A percentile compares a stretch with the other conserved stretches of the same genome.
Evolutionary conservation across 192 early-diverging fungal species (phyloP).

Genomic region (Podila clonocystis): DNA sequence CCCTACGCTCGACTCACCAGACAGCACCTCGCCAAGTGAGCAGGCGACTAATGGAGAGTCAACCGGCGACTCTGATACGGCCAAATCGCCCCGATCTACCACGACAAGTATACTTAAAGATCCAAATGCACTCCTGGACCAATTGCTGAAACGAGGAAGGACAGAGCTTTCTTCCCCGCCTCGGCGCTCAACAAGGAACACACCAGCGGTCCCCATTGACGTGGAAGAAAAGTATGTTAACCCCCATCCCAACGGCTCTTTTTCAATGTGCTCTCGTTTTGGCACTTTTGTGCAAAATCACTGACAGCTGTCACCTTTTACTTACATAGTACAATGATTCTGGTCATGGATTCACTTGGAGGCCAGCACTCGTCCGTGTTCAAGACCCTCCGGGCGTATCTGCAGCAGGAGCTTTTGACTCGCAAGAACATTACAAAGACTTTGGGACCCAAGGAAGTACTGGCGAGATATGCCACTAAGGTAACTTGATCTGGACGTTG

Average conservation of each 20-base stretch:
- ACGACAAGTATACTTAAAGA: not conserved
- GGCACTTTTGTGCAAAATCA: not conserved
- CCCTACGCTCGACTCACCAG: not conserved
- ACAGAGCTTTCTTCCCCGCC: not conserved
- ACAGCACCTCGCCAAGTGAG: not conserved
- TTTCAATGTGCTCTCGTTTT: not conserved
- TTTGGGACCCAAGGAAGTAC: slow-evolving; percentile 11
- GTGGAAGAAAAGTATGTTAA: slow-evolving; percentile 18
- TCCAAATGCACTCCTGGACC: not conserved
- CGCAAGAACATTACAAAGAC: slow-evolving; percentile 55
- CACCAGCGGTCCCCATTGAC: slow-evolving; percentile 10
- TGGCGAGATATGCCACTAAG: slow-evolving; percentile 67
- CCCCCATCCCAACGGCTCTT: not conserved
- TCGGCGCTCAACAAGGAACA: not conserved
- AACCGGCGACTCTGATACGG: not conserved
- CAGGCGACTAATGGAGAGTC: not conserved
- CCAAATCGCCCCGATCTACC: not conserved
- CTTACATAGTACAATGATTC: slow-evolving; percentile 55
- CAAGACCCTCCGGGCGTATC: slow-evolving; percentile 52
- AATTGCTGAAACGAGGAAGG: not conserved
- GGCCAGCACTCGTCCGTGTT: slow-evolving; percentile 53
- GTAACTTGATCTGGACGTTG: slow-evolving; percentile 17
- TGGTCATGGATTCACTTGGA: slow-evolving; percentile 74
- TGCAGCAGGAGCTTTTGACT: slow-evolving; percentile 41
- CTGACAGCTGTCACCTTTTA: not conserved